Conservation (phyloP, 2,329 filamentous ascomycete genomes). For the Sclerotinia minor region DNA sequence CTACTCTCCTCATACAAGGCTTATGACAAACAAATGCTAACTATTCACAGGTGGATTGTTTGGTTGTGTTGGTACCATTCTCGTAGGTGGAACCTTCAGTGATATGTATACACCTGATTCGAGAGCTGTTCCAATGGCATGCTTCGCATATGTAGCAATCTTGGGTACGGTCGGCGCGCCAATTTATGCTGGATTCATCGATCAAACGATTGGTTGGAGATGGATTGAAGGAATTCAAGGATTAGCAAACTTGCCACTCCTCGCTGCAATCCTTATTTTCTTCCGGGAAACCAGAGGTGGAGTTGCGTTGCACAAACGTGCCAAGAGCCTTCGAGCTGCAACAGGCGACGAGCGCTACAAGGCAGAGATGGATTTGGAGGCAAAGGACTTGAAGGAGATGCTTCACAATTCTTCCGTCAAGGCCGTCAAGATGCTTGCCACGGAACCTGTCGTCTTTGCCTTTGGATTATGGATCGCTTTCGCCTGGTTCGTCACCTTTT, state of each 20-base stretch:
- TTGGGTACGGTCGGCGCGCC: conserved; percentile 71
- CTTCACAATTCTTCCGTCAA: conserved; percentile 71
- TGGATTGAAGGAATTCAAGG: conserved; percentile 88
- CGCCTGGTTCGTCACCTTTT: conserved; percentile 82
- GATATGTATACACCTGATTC: conserved; percentile 78
- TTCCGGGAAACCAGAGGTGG: conserved; percentile 81
- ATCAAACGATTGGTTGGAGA: conserved; percentile 66
- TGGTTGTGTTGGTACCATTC: conserved; percentile 67
- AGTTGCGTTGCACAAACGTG: conserved; percentile 75
- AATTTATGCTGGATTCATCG: conserved; percentile 62
- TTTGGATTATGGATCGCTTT: conserved; percentile 90
- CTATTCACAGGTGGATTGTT: conserved; percentile 58
- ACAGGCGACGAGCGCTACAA: conserved; percentile 58
- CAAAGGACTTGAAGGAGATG: conserved; percentile 59
- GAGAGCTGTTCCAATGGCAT: conserved; percentile 82
- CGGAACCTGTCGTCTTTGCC: conserved; percentile 75
- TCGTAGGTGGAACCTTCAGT: conserved; percentile 82
- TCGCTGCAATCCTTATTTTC: conserved; percentile 64
- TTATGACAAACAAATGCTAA: background rate
- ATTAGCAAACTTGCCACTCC: conserved; percentile 64
- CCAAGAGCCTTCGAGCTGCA: conserved; percentile 62
- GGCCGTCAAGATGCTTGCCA: conserved; percentile 70
- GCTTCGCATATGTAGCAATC: conserved; percentile 73
- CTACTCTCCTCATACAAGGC: conserved; percentile 39
- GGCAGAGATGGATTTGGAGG: conserved; percentile 53